Percentiles rank a stretch among this genome's conserved stretches.
phyloP scores from a whole-genome alignment of 1,284 basidiomycete species.

The Tylopilus sp. region DNA sequence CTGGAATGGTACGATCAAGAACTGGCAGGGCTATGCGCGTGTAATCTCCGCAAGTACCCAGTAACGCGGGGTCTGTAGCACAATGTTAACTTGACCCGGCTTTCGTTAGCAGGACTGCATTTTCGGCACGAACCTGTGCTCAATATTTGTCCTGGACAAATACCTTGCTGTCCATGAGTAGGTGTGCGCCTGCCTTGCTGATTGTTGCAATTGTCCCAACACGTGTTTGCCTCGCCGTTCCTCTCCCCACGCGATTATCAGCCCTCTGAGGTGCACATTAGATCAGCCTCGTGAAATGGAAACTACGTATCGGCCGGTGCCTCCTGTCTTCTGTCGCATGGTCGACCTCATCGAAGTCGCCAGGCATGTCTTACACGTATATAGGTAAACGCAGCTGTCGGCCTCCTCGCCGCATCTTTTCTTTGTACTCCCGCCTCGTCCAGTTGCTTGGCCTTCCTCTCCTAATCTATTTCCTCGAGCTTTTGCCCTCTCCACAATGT shows the following conservation, averaged over 20 bases:
- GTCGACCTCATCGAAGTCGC: conserved; percentile 35
- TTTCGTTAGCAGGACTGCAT: conserved; percentile 4
- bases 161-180: conserved; percentile 5
- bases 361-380: conserved; percentile 30
- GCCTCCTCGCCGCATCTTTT: conserved; percentile 17
- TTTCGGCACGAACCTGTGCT: conserved; percentile 20
- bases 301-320: conserved; percentile 13
- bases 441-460: conserved; percentile 11
- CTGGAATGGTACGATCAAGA: conserved; percentile 9
- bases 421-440: conserved; percentile 20
- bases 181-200: conserved; percentile 17
- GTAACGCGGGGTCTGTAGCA: neutral
- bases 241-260: conserved; percentile 35
- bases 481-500: conserved; percentile 13
- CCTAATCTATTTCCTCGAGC: conserved; percentile 5
- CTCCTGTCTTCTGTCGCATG: conserved; percentile 30
- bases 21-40: conserved; percentile 14
- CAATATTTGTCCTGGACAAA: conserved; percentile 4
- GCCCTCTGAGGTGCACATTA: conserved; percentile 31
- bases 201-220: conserved; percentile 10
- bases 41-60: conserved; percentile 23
- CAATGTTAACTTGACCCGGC: neutral
- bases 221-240: conserved; percentile 31
- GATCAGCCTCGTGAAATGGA: conserved; percentile 26
- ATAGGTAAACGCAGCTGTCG: conserved; percentile 25